Conservation (phyloP, 2,329 filamentous ascomycete species). For the Teratosphaeria epicoccoides region DNA sequence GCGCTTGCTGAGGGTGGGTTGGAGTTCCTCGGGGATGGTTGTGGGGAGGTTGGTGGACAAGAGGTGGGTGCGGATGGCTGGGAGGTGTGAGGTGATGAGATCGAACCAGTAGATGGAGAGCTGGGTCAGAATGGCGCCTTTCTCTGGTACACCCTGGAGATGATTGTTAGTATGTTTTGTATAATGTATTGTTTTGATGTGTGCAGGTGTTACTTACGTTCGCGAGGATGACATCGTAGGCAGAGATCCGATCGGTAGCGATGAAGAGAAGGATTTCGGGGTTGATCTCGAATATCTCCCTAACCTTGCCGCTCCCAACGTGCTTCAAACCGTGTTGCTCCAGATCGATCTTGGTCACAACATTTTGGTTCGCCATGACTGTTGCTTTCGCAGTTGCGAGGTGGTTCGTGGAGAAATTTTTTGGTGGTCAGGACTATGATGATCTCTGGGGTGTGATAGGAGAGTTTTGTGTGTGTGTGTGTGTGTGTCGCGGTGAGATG, state of each 20-base stretch:
- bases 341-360: conserved; percentile 15
- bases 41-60: conserved; percentile 47
- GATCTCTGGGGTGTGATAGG: too few species aligned
- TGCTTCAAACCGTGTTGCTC: conserved; percentile 28
- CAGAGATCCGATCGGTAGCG: conserved; percentile 82
- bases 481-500: too few species aligned
- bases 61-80: conserved; percentile 53
- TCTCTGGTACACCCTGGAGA: conserved; percentile 48
- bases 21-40: conserved; percentile 30
- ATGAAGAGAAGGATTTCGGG: conserved; percentile 66
- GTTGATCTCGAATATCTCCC: conserved; percentile 68
- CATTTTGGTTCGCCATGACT: conserved; percentile 1
- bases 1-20: conserved; percentile 43
- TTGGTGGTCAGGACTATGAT: background rate
- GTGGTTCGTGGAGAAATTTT: background rate
- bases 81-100: conserved; percentile 46
- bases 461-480: too few species aligned
- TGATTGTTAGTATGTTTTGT: conserved; percentile 31
- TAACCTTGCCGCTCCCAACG: conserved; percentile 61
- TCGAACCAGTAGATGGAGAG: conserved; percentile 61
- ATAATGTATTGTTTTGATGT: background rate
- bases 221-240: conserved; percentile 82
- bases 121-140: conserved; percentile 56
- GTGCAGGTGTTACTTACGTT: conserved; percentile 46
- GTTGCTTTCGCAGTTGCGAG: background rate